These are phyloP conservation scores for Maudiozyma humilis DNA, from an alignment of 1,139 yeast species.

Conservation along the genomic window DNA sequence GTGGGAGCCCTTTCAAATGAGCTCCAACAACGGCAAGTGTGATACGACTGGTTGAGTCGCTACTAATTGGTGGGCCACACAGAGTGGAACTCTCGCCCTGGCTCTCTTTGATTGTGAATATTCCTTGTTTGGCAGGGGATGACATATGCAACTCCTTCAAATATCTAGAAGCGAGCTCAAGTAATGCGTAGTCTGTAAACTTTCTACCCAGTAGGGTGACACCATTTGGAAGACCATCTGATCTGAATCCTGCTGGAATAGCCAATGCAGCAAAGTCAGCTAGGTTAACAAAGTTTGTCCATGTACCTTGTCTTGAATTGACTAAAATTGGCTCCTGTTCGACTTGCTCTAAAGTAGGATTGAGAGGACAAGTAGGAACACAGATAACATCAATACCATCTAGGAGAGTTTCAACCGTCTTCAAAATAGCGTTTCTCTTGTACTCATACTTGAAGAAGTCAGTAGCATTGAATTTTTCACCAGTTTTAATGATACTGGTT, in stretches of 20 bases:
- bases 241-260: conserved; percentile 77
- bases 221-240: conserved; percentile 86
- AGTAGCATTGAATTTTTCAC: conserved; percentile 70
- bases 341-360: conserved; percentile 70
- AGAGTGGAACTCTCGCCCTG: conserved; percentile 35
- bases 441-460: conserved; percentile 80
- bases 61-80: conserved; percentile 35
- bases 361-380: conserved; percentile 90
- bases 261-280: conserved; percentile 91
- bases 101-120: conserved; percentile 16
- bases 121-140: conserved; percentile 43
- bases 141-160: conserved; percentile 44
- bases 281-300: conserved; percentile 91
- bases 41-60: conserved; percentile 33
- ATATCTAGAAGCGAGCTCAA: conserved; percentile 72
- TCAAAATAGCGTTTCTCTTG: conserved; percentile 66
- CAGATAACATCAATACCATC: conserved; percentile 61
- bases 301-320: conserved; percentile 89
- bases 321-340: conserved; percentile 69
- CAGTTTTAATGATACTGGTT: conserved; percentile 63
- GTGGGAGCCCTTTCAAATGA: conserved; percentile 77
- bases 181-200: conserved; percentile 80
- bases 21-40: conserved; percentile 94
- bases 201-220: conserved; percentile 74
- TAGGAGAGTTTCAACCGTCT: conserved; percentile 50